Base-by-base conservation (phyloP, 176 grass and related monocot species). In the Oryza coarctata region DNA sequence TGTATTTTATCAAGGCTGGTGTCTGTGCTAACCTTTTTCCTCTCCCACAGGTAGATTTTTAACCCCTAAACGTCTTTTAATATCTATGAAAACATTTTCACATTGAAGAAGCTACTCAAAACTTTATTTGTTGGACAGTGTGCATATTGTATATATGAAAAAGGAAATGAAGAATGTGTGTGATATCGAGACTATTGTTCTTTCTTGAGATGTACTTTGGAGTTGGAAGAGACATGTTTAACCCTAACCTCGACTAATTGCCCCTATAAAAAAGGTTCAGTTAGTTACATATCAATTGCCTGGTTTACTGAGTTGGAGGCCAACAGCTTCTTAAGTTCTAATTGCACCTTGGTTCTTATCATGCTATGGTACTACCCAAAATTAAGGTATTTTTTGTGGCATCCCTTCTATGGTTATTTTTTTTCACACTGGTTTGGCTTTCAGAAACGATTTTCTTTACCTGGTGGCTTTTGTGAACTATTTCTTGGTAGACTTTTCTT, bases 181-280 rank as follows among this genome's bases (percentile, higher is more conserved):
- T 45, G 62, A 41, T 80, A 74, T 44, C 61, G 34, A 87, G 45
- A 50, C 63, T 43, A 65, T 73, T 74, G 25, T 74, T 68, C 26
- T 68, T 74, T 74, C 29, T 5, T 12, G 9, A 32, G 17, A 74
- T 67, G 26, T 67, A 18, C 41, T 65, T 80, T 65, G 43, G 34
- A 57, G 43, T 80, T 50, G 58, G 22, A 73, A 80, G 26, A 22
- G 25, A 81, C 20, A 68, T 86, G 66, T 68, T 80, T 81, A 58
- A 68, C 12, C 26, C 63, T 74, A 58, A 30, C 18, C 34, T 65
- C 18, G 57, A 22, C 31, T 86, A 58, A 34, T 66, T 40, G 12
- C 68, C 33, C 52, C 20, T 58, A n/a, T 55, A 57, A 58, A 58
- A 58, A 58, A n/a, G 52, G 47, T 52, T n/a, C 52, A 58, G 52